Percentiles rank a stretch among this genome's conserved stretches.
These are phyloP conservation scores for Phytopythium sindhum DNA, from an alignment of 352 stramenopile species.

Conservation along the genomic window DNA sequence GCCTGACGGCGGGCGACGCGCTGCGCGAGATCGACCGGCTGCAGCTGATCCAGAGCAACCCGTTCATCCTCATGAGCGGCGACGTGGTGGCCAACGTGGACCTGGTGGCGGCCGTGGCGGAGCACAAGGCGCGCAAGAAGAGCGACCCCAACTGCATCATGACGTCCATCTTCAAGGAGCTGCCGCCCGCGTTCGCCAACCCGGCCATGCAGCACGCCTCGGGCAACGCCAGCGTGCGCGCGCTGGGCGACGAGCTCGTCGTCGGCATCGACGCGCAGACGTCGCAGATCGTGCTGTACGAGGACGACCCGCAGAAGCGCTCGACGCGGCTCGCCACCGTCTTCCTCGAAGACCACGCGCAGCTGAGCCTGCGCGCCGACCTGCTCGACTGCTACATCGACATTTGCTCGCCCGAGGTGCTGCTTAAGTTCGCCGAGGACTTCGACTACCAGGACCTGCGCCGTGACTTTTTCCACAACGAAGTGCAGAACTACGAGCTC, in stretches of 20 bases:
- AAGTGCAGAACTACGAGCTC: conserved; percentile 97
- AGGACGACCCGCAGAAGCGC: conserved; percentile 53
- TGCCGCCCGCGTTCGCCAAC: conserved; percentile 56
- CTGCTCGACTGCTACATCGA: conserved; percentile 97
- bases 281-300: conserved; percentile 83
- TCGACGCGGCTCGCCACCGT: conserved; percentile 57
- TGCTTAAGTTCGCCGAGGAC: conserved; percentile 97
- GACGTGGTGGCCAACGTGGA: conserved; percentile 98
- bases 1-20: conserved; percentile 91
- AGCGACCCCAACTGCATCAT: conserved; percentile 93
- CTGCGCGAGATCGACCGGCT: conserved; percentile 95
- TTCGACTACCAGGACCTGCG: conserved; percentile 98
- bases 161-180: conserved; percentile 93
- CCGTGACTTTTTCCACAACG: conserved; percentile 95
- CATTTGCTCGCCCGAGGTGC: conserved; percentile 97
- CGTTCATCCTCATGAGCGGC: conserved; percentile 96
- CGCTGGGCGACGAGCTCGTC: conserved; percentile 77
- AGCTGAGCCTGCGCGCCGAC: conserved; percentile 90
- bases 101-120: conserved; percentile 60
- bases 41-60: conserved; percentile 94
- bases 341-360: conserved; percentile 81
- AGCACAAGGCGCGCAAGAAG: conserved; percentile 84
- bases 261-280: conserved; percentile 76
- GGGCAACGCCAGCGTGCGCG: conserved; percentile 36
- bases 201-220: conserved; percentile 8